These are phyloP conservation scores for Priceomyces fermenticarens DNA, from an alignment of 805 yeast genomes.

Conservation along the genomic window DNA sequence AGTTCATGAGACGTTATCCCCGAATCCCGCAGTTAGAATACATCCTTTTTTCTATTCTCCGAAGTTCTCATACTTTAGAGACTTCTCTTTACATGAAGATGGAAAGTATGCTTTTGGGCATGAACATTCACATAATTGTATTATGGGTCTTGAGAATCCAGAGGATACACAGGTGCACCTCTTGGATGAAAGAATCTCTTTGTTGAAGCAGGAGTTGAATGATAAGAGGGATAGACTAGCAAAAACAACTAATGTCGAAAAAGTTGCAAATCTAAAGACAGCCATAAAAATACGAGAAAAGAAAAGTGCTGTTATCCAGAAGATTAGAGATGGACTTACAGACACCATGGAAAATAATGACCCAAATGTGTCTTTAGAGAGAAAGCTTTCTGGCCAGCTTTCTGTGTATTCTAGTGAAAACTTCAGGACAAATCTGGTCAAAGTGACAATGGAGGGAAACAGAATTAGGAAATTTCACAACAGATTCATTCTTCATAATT, in stretches of 20 bases:
- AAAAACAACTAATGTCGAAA: conserved; percentile 14
- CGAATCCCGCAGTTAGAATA: conserved; percentile 42
- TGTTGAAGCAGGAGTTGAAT: conserved; percentile 24
- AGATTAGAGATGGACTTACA: conserved; percentile 21
- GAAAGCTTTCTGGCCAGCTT: conserved; percentile 14
- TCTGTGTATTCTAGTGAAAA: conserved; percentile 30
- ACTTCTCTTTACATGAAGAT: conserved; percentile 40
- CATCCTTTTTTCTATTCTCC: conserved; percentile 54
- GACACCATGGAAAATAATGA: conserved; percentile 13
- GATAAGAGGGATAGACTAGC: conserved; percentile 19
- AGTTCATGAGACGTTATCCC: conserved; percentile 36
- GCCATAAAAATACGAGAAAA: conserved; percentile 12
- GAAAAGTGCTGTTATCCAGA: conserved; percentile 22
- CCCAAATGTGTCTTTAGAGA: conserved; percentile 7
- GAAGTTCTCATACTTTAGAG: conserved; percentile 58
- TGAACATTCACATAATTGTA: conserved; percentile 64
- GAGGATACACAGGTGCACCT: conserved; percentile 51
- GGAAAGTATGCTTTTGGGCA: conserved; percentile 59
- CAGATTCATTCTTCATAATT: conserved; percentile 67
- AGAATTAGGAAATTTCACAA: conserved; percentile 50
- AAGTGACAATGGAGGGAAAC: conserved; percentile 18
- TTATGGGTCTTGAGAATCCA: conserved; percentile 51
- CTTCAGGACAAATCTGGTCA: conserved; percentile 22
- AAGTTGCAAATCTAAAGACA: conserved; percentile 2
- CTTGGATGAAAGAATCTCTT: conserved; percentile 24